Evolutionary conservation across 805 yeast species (phyloP), one percentile per base, ranked within the genome.

Genomic region (Brettanomyces naardenensis): DNA sequence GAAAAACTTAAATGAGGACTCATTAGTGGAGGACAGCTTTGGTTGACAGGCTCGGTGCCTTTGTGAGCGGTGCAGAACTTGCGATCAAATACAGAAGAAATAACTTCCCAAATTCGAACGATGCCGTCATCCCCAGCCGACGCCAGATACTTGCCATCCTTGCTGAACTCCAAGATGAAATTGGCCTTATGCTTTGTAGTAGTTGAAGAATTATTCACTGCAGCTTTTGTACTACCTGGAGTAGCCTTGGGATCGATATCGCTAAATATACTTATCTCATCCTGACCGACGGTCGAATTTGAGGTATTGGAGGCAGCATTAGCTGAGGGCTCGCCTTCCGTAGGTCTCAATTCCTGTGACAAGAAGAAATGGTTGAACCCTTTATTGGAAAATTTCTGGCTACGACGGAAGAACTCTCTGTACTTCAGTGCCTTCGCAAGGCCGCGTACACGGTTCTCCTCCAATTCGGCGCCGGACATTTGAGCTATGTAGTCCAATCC

Each of bases 81-180:
- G 46, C 94, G 62, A 46, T 84, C 89, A 41, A 77, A 61, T 0
- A 87, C 80, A 0, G 88, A 75, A 3, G 84, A 65, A 0, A 87
- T 73, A 4, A 85, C 94, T 55, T 84, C 78, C 92, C 95, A 88
- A 4, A 88, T 63, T 37, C 77, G 65, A 11, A 89, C 67, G 1
- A 67, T 57, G 3, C 80, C 70, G 52, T 84, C 88, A 47, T 83
- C 75, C 15, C 95, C 94, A 0, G 90, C 95, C 2, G 83, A 73
- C 0, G 95, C 95, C 49, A 89, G 58, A 54, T 69, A 86, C 56
- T 75, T 78, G 9, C 97, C 97, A 59, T 89, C 95, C 10, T 58
- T 58, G 40, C 84, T 78, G 58, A 89, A 89, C 48, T 75, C 72
- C 64, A 82, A 64, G 7, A 75, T 72, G 73, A 88, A 85, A n/a